phyloP scores from a whole-genome alignment of 148 eudicot species.

The Persicaria maculosa region DNA sequence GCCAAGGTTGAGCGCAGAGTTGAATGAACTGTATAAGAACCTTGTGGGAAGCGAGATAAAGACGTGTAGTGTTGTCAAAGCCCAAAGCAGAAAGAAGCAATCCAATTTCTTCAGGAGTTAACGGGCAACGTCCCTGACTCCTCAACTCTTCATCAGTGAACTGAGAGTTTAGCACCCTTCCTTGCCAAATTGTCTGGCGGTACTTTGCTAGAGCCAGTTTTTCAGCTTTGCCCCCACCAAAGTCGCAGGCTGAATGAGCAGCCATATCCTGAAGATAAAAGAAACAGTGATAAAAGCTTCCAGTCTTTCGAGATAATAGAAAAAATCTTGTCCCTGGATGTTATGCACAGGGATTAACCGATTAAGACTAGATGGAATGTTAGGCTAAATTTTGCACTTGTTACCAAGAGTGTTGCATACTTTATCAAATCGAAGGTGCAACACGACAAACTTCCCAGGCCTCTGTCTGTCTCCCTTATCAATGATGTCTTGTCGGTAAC shows the following conservation, averaged over 20 bases:
- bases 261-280: slow-evolving; percentile 81
- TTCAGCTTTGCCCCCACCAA: slow-evolving; percentile 96
- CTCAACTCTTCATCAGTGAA: slow-evolving; percentile 94
- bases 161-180: slow-evolving; percentile 87
- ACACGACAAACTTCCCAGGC: slow-evolving; percentile 68
- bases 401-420: slow-evolving; percentile 30
- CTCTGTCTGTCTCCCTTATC: slow-evolving; percentile 28
- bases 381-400: background rate
- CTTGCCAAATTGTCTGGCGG: slow-evolving; percentile 89
- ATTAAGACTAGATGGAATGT: background rate
- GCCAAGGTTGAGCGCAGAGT: background rate
- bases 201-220: slow-evolving; percentile 83
- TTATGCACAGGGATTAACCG: background rate
- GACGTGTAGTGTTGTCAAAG: slow-evolving; percentile 75
- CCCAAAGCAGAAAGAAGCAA: slow-evolving; percentile 90
- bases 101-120: slow-evolving; percentile 97
- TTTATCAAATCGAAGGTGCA: slow-evolving; percentile 95
- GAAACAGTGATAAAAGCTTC: background rate
- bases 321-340: background rate
- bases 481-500: slow-evolving; percentile 37
- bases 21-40: slow-evolving; percentile 22
- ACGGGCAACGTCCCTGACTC: slow-evolving; percentile 89
- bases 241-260: slow-evolving; percentile 98
- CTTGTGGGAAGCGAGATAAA: slow-evolving; percentile 98
- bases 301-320: background rate